Conservation (phyloP, 225 moss, liverwort and hornwort species). For the Pseudisothecium myosuroides region DNA sequence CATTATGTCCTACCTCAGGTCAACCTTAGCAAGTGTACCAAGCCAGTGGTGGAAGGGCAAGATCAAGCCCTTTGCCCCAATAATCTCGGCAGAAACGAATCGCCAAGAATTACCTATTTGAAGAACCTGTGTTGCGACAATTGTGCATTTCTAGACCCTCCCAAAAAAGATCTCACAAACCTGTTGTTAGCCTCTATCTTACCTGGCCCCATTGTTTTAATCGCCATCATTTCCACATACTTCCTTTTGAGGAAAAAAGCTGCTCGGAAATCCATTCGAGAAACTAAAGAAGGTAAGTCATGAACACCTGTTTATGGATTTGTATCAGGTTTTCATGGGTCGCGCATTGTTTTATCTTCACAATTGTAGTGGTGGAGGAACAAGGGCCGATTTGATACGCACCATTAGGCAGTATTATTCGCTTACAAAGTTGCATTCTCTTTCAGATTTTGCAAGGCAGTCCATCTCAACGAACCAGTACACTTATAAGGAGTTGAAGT, state of each 20-base stretch:
- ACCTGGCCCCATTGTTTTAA: conserved; percentile 10
- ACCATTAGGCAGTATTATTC: background rate
- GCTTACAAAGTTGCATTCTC: background rate
- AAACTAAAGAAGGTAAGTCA: conserved; percentile 29
- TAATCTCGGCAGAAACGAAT: background rate
- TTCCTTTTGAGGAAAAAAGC: conserved; percentile 15
- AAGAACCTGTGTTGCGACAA: conserved; percentile 30
- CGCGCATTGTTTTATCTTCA: background rate
- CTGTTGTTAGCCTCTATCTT: conserved; percentile 13
- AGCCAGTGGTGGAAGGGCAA: conserved; percentile 22
- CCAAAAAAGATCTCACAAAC: background rate
- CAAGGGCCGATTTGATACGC: background rate
- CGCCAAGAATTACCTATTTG: conserved; percentile 6
- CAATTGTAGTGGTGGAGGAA: background rate
- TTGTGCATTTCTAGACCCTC: conserved; percentile 2
- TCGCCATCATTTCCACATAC: background rate
- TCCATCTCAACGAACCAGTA: conserved; percentile 30
- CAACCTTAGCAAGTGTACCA: conserved; percentile 35
- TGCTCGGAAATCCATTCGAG: conserved; percentile 18
- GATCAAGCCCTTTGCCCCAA: conserved; percentile 31
- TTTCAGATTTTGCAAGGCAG: conserved; percentile 42
- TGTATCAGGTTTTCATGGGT: background rate
- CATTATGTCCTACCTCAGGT: conserved; percentile 5
- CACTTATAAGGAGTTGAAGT: conserved; percentile 38
- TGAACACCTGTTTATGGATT: background rate